Base-by-base conservation (phyloP, 2,329 filamentous ascomycete species). In the Aspergillus fumigatus region DNA sequence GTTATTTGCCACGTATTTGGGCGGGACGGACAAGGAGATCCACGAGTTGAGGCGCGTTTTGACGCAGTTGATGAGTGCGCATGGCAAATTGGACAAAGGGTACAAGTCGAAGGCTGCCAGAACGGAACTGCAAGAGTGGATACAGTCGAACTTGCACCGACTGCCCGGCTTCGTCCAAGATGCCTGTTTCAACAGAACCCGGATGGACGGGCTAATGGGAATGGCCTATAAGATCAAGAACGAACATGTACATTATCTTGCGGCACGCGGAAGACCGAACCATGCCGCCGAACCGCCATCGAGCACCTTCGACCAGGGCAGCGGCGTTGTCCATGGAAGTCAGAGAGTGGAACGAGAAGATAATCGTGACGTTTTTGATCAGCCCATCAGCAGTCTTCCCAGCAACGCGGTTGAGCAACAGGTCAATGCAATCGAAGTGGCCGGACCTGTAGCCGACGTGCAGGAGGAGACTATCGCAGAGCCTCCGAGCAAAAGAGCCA, bases 181-280 rank as follows among this genome's bases (percentile, higher is more conserved):
- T 50, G 48, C 48, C 2, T n/a, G 11, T 26, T 29, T 26, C n/a
- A 54, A 50, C 50, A 6, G 14, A 6, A n/a, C 38, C 23, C 52
- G 47, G 14, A 41, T 54, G 52, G 47, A 50, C 11, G 47, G 47
- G 9, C 50, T 54, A 35, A 50, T 54, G 48, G 38, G 48, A 4
- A 25, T 50, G 35, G 48, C 52, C 9, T 50, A 32, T n/a, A 53
- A 53, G 32, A 38, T 49, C 45, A 53, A 54, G 23, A 50, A 47
- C 32, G 23, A 23, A 25, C 11, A 50, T 26, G 27, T 41, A 32
- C 32, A 45, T 47, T 47, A 7, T 26, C 23, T 14, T 23, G 14
- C 40, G 17, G 23, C 29, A 26, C 52, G 45, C 23, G 52, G 40
- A 1, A 49, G 27, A n/a, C 9, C 21, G 35, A 40, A 21, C 25